Base-by-base conservation (phyloP, 2,329 filamentous ascomycete genomes). In the Stagonosporopsis chrysanthemi region DNA sequence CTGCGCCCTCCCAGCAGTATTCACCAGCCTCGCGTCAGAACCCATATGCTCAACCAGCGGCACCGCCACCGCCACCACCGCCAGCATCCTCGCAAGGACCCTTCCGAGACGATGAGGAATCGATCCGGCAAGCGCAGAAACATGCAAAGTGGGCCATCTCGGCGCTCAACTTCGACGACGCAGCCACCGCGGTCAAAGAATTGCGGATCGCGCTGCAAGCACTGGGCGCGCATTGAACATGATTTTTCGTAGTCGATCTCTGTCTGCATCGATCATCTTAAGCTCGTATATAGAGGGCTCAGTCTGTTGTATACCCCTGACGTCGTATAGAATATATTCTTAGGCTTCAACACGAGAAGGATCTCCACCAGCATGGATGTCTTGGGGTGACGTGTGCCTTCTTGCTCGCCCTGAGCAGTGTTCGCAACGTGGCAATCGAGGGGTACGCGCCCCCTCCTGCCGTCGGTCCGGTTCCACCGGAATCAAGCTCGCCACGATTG, bases 101-200 rank as follows among this genome's bases (percentile, higher is more conserved):
- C 1, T 80, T 89, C 50, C 80, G 77, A 4, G 81, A 78, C 11
- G 91, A 97, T 62, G 89, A 92, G 63, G 80, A 83, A 57, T 82
- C 89, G 0, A 89, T 97, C 33, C 81, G 86, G 33, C 85, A 88
- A 67, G 94, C 95, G 4, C 92, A 97, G 75, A 99, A 98, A 74
- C 95, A 98, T 79, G 93, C 94, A 2, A 92, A 92, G 69, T 99
- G 92, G 91, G 95, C 95, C 0, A 96, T 98, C 39, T 97, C 93
- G 11, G 95, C 95, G 0, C 79, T 99, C 44, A 97, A 97, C 69
- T 99, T 99, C 76, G 95, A 99, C 66, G 95, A 99, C 74, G 90
- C 96, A 1, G 83, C 88, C 1, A 99, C 95, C 0, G 95, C 95
- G 0, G 88, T 98, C 4, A 88, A 88, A 69, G 93, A 99, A 72